A percentile compares a stretch with the other conserved stretches of the same genome.
Evolutionary conservation across 805 yeast genomes (phyloP).

Genomic region (Saccharomyces mikatae): DNA sequence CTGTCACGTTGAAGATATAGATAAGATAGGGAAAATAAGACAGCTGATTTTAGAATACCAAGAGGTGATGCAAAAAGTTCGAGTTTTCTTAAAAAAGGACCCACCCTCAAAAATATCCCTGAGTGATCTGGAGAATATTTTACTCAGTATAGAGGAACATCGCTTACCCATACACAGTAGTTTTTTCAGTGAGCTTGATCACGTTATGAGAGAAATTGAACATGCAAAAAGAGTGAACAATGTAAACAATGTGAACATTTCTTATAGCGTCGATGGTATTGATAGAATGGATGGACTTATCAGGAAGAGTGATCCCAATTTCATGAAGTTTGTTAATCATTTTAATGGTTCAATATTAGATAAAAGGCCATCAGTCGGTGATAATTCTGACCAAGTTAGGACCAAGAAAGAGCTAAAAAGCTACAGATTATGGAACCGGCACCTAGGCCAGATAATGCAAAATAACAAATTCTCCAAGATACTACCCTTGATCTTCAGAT

Average conservation of each 20-base stretch:
- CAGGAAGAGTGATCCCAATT: slow-evolving; percentile 3
- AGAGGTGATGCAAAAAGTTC: slow-evolving; percentile 7
- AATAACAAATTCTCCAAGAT: slow-evolving; percentile 5
- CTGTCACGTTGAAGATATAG: slow-evolving; percentile 12
- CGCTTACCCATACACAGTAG: slow-evolving; percentile 18
- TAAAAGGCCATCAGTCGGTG: slow-evolving; percentile 27
- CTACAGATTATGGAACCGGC: slow-evolving; percentile 9
- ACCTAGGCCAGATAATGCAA: slow-evolving; percentile 3
- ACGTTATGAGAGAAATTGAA: slow-evolving; percentile 8
- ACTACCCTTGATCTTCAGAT: slow-evolving; percentile 5
- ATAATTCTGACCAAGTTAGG: slow-evolving; percentile 20
- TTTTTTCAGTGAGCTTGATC: slow-evolving; percentile 8
- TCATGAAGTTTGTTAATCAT: slow-evolving; percentile 6
- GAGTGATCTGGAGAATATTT: slow-evolving; percentile 7
- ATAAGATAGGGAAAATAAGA: slow-evolving; percentile 15
- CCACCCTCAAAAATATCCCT: slow-evolving; percentile 7
- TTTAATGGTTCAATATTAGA: slow-evolving; percentile 28
- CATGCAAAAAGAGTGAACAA: slow-evolving; percentile 8
- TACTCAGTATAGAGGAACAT: slow-evolving; percentile 4
- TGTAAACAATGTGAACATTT: slow-evolving; percentile 3
- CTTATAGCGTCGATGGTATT: slow-evolving; percentile 9
- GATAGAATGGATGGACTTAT: slow-evolving; percentile 3
- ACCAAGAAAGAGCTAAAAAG: slow-evolving; percentile 7
- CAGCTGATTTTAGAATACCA: slow-evolving; percentile 14
- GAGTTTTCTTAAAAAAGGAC: slow-evolving; percentile 9